Conservation (phyloP, 306 rosid species). For the Boehmeria nivea region DNA sequence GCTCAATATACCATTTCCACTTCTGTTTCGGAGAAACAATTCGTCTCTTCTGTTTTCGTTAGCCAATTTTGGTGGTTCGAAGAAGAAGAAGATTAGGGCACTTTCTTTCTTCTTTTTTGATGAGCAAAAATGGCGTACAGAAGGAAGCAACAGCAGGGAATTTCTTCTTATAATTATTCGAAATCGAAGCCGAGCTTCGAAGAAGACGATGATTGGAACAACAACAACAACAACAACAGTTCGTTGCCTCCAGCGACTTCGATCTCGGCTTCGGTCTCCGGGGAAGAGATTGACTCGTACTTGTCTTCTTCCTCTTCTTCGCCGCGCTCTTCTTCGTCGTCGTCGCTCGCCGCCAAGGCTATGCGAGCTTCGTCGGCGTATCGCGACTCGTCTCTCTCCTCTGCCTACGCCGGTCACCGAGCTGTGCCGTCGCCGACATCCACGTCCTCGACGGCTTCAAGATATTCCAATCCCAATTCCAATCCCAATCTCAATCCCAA, state of each 20-base stretch:
- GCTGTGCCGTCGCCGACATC: background rate
- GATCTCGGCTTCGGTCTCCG: conserved; percentile 1
- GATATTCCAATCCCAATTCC: conserved; percentile 21
- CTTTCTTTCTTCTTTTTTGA: background rate
- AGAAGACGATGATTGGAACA: conserved; percentile 25
- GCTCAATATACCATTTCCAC: too few relatives aligned
- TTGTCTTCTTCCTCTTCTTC: conserved; percentile 45
- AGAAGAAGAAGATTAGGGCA: background rate
- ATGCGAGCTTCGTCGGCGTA: conserved; percentile 87
- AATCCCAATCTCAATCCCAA: conserved; percentile 1
- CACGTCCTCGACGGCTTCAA: conserved; percentile 31
- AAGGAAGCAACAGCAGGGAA: conserved; percentile 63
- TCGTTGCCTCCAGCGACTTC: conserved; percentile 24
- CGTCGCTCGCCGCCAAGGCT: conserved; percentile 89
- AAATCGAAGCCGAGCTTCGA: conserved; percentile 28
- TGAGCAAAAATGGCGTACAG: conserved; percentile 52
- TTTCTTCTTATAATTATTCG: too few relatives aligned
- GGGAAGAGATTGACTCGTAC: conserved; percentile 20
- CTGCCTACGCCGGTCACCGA: conserved; percentile 63
- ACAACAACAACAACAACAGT: too few relatives aligned
- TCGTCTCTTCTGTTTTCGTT: too few relatives aligned
- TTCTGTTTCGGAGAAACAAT: too few relatives aligned
- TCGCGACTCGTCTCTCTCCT: conserved; percentile 82
- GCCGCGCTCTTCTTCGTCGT: conserved; percentile 39
- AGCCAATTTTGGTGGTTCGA: too few relatives aligned